Percentiles rank a stretch among this genome's conserved stretches.
Evolutionary conservation across 208 protist genomes (phyloP).

Genomic region (Trypanosoma avium): DNA sequence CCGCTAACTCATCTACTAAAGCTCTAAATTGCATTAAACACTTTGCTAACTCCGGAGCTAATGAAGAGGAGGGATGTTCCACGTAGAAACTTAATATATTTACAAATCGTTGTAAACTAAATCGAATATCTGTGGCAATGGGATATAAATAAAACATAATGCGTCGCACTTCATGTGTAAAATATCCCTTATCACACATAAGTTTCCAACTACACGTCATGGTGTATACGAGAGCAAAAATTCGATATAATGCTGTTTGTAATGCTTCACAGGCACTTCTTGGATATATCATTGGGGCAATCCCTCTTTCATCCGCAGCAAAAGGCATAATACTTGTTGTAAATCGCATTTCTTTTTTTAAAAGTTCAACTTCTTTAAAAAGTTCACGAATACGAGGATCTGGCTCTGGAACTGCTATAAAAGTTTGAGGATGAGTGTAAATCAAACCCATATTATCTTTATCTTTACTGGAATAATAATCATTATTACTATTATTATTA

Average conservation of each 20-base stretch:
- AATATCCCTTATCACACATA: constrained; percentile 80
- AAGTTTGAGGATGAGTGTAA: background rate
- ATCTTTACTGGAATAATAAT: background rate
- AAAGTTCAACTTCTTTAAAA: background rate
- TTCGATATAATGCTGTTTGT: constrained; percentile 63
- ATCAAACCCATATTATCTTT: background rate
- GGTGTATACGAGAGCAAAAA: constrained; percentile 64
- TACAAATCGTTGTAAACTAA: constrained; percentile 54
- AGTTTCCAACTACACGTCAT: constrained; percentile 79
- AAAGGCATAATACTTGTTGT: constrained; percentile 59
- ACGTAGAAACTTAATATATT: constrained; percentile 59
- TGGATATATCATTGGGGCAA: constrained; percentile 60
- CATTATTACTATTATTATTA: constrained; percentile 2
- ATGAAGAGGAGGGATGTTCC: constrained; percentile 37
- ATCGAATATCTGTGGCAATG: constrained; percentile 46
- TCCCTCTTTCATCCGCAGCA: constrained; percentile 61
- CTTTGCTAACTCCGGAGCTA: constrained; percentile 60
- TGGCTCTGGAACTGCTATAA: constrained; percentile 6
- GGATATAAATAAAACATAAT: constrained; percentile 68
- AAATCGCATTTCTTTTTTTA: constrained; percentile 31
- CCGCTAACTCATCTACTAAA: constrained; percentile 51
- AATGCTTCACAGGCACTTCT: constrained; percentile 57
- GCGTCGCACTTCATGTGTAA: constrained; percentile 58
- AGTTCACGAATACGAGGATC: constrained; percentile 5
- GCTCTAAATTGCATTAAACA: constrained; percentile 60